Conservation (phyloP, 106 monocot species). For the Acanthochlamys bracteata region DNA sequence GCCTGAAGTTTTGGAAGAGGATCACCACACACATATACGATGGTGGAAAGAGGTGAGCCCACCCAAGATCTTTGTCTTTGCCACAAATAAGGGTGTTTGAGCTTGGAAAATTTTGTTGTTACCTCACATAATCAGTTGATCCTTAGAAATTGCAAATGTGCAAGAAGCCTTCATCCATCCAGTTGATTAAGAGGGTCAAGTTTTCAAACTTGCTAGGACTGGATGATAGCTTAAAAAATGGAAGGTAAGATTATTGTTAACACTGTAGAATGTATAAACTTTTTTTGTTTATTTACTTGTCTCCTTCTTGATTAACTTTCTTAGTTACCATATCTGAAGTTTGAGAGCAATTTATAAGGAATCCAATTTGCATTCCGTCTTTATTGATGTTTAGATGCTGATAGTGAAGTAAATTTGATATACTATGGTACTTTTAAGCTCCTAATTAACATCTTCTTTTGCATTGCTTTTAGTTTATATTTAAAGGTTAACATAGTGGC, state of each 20-base stretch:
- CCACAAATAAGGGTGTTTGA: neutral
- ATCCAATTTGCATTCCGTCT: neutral
- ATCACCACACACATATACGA: slow-evolving; percentile 40
- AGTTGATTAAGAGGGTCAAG: slow-evolving; percentile 53
- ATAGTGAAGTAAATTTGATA: too few species aligned
- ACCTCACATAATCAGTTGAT: slow-evolving; percentile 5
- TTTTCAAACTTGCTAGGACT: slow-evolving; percentile 82
- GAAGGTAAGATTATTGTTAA: slow-evolving; percentile 45
- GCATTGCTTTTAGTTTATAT: too few species aligned
- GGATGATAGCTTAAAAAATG: slow-evolving; percentile 75
- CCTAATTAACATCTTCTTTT: too few species aligned
- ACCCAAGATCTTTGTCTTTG: neutral
- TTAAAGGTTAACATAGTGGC: too few species aligned
- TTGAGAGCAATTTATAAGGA: neutral
- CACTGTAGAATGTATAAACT: neutral
- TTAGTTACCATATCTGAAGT: neutral
- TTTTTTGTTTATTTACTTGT: neutral
- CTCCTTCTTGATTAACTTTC: neutral
- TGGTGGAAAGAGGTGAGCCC: slow-evolving; percentile 98
- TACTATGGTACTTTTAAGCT: too few species aligned
- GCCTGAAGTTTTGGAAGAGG: slow-evolving; percentile 25
- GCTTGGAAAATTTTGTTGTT: neutral
- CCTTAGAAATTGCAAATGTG: slow-evolving; percentile 75
- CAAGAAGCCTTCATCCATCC: slow-evolving; percentile 80
- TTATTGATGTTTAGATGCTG: too few species aligned